A percentile compares a stretch with the other conserved stretches of the same genome.
These are phyloP conservation scores for Sarcodon aspratus DNA, from an alignment of 768 basidiomycete species.

Conservation along the genomic window DNA sequence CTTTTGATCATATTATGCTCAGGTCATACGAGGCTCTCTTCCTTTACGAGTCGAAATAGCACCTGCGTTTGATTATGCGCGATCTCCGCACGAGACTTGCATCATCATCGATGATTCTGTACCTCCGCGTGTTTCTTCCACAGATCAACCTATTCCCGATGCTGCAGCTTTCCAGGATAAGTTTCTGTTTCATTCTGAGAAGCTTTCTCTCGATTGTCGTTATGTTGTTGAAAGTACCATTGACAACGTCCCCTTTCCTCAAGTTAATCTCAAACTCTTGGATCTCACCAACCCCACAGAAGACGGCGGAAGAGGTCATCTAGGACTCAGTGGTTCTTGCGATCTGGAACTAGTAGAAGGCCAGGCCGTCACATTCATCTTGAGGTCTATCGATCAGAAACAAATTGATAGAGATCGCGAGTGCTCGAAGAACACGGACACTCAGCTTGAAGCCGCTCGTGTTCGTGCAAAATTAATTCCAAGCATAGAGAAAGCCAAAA, in stretches of 20 bases:
- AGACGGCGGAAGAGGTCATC: conserved; percentile 43
- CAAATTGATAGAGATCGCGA: neutral
- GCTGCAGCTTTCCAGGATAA: conserved; percentile 32
- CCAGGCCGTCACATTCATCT: conserved; percentile 81
- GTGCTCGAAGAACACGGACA: neutral
- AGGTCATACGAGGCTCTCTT: conserved; percentile 76
- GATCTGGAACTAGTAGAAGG: conserved; percentile 68
- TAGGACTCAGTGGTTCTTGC: conserved; percentile 51
- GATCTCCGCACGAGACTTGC: conserved; percentile 56
- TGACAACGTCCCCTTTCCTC: conserved; percentile 38
- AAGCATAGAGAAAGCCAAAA: conserved; percentile 26
- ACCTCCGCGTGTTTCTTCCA: conserved; percentile 8
- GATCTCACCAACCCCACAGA: conserved; percentile 34
- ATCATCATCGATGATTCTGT: conserved; percentile 38
- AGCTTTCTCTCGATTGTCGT: conserved; percentile 62
- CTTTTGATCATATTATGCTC: conserved; percentile 2
- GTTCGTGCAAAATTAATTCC: conserved; percentile 19
- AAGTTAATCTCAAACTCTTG: conserved; percentile 44
- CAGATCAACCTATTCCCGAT: conserved; percentile 10
- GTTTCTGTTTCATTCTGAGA: conserved; percentile 48
- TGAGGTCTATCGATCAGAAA: conserved; percentile 30
- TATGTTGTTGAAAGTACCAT: conserved; percentile 52
- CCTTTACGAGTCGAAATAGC: conserved; percentile 83
- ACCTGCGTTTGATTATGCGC: conserved; percentile 94
- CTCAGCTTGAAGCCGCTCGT: neutral